phyloP scores from a whole-genome alignment of 1,284 basidiomycete genomes.

The Volvariella surrecta region DNA sequence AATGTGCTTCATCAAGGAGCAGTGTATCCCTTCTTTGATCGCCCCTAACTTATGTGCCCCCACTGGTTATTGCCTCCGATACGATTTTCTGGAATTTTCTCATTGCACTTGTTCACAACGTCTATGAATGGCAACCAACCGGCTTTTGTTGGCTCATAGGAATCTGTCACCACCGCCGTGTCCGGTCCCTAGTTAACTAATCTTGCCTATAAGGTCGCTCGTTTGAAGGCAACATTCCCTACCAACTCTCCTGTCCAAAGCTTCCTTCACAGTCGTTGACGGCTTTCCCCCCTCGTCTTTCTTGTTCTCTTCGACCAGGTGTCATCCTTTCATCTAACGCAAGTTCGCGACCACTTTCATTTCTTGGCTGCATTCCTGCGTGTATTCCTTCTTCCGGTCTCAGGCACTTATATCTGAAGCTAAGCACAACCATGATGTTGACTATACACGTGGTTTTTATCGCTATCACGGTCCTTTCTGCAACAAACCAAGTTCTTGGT shows the following conservation, averaged over 20 bases:
- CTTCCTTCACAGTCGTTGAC: slow-evolving; percentile 38
- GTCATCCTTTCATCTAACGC: slow-evolving; percentile 26
- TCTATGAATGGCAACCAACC: too few relatives aligned
- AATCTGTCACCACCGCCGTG: too few relatives aligned
- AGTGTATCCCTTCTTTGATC: too few relatives aligned
- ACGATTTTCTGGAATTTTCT: too few relatives aligned
- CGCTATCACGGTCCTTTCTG: slow-evolving; percentile 28
- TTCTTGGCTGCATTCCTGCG: slow-evolving; percentile 15
- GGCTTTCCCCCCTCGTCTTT: slow-evolving; percentile 28
- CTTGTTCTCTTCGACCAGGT: slow-evolving; percentile 35
- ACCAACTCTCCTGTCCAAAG: slow-evolving; percentile 6
- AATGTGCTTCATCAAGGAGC: too few relatives aligned
- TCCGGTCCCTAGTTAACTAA: too few relatives aligned
- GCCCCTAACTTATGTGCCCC: too few relatives aligned
- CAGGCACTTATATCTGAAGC: slow-evolving; percentile 12
- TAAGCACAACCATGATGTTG: slow-evolving; percentile 33
- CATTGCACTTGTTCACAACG: too few relatives aligned
- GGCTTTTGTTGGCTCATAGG: too few relatives aligned
- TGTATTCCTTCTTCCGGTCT: slow-evolving; percentile 18
- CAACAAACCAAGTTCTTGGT: slow-evolving; percentile 25
- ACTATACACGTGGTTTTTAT: slow-evolving; percentile 29
- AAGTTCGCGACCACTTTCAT: slow-evolving; percentile 15
- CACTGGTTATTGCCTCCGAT: too few relatives aligned
- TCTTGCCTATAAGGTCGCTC: too few relatives aligned
- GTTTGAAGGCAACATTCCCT: neutral